Evolutionary conservation across 768 basidiomycete species (phyloP), one percentile per base, ranked within the genome.

Genomic region (Amanita thiersii): DNA sequence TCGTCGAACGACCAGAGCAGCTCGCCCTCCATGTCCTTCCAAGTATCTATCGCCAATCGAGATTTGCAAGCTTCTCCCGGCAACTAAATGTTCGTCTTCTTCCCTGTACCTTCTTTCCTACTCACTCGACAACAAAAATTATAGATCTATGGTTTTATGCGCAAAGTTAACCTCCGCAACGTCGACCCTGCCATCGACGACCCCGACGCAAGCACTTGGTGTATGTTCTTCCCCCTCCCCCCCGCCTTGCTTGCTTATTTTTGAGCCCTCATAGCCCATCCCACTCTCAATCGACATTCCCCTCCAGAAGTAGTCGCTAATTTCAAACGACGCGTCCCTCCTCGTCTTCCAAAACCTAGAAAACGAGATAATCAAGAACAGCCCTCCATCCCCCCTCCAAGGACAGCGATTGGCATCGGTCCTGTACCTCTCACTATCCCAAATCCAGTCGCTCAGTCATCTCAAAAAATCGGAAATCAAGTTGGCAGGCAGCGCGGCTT

Each of bases 111-210:
- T 47, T 55, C 55, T 53, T 56, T 56, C 46, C 47, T 47, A 46
- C 46, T 37, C 48, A 48, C 48, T 41, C 47, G 48, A 45, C 56
- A 54, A 42, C 47, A 44, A 39, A 46, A 44, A 40, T 40, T 52
- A 48, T 53, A 94, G 91, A 96, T 96, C 65, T 96, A 96, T 69
- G 92, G 91, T 50, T 96, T 92, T 72, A 93, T 93, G 88, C 89
- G 91, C 65, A 93, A 94, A 64, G 87, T 94, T 59, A 93, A 92
- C 69, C 73, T 93, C 53, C 84, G 88, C 59, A 91, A 93, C 66
- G 85, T 92, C 61, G 90, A 93, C 69, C 86, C 87, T 48, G 88
- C 86, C 48, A 92, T 92, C 52, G 86, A 88, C 65, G 91, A 94
- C 65, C 90, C 90, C 48, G 91, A 96, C 66, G 91, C 90, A 10